Conservation (phyloP, 164 flowering plant genomes). For the Malania oleifera region DNA sequence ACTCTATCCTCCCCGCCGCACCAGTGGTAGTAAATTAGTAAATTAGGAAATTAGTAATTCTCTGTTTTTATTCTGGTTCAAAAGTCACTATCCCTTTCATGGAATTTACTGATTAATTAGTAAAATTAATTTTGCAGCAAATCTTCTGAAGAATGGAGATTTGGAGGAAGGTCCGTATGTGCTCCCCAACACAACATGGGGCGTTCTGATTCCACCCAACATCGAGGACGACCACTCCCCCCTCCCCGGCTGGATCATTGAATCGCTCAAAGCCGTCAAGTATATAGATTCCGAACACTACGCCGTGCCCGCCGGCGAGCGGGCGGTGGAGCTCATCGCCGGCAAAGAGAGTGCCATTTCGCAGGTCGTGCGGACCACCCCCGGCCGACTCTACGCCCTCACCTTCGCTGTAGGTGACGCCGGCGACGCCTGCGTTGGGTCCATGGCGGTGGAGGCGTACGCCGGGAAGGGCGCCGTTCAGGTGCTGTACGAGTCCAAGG, state of each 20-base stretch:
- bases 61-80: neutral
- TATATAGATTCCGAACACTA: constrained; percentile 60
- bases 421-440: constrained; percentile 58
- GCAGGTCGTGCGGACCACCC: constrained; percentile 46
- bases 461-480: constrained; percentile 46
- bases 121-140: constrained; percentile 33
- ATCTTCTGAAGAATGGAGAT: constrained; percentile 67
- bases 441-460: constrained; percentile 68
- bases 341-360: constrained; percentile 74
- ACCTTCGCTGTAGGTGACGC: constrained; percentile 62
- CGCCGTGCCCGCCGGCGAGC: constrained; percentile 45
- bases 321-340: constrained; percentile 67
- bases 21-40: too few relatives aligned
- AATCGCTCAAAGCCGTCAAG: constrained; percentile 69
- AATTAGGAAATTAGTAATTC: too few relatives aligned
- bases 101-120: neutral
- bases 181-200: constrained; percentile 51
- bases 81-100: neutral
- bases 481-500: constrained; percentile 50
- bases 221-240: constrained; percentile 67
- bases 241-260: constrained; percentile 69
- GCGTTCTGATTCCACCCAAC: constrained; percentile 66
- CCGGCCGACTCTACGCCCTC: constrained; percentile 41
- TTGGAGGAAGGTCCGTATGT: constrained; percentile 76
- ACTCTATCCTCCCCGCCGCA: constrained; percentile 24